Base-by-base conservation (phyloP, 75 land plant species). In the Cunninghamia lanceolata region DNA sequence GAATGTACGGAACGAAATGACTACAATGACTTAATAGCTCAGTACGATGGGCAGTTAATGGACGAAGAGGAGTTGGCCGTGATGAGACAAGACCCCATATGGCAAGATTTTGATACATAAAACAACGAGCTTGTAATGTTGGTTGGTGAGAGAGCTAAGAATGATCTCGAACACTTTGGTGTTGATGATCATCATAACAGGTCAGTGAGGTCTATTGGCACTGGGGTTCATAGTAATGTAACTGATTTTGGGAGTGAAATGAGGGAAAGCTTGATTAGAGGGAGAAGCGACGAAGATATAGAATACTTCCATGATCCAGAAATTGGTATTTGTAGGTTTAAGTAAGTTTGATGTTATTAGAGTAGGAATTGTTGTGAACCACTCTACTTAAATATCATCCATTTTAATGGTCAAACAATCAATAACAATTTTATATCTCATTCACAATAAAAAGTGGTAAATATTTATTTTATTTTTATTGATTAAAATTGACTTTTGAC, bases 171-270 rank as follows among this genome's bases (percentile, higher is more conserved):
- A 42, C 91, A 39, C 82, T 81, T 87, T 28, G 90, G 86, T 40
- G 80, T 89, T 56, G 97, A 94, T 85, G 95, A 95, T 86, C 96
- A 94, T 83, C 95, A 93, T 75, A 90, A 91, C 86, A 93, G 96
- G 25, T 94, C 95, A 3, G 93, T 96, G 53, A 91, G 97, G 76
- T 97, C 97, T 19, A 90, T 94, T 88, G 96, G 96, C 59, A 93
- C 90, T 47, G 96, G 94, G 25, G 92, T 95, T 74, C 96, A 88
- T 81, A 98, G 94, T 86, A 95, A 95, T 90, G 95, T 89, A 83
- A 95, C 95, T 88, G 99, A 95, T 40, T 85, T 95, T 87, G 96
- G 96, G 83, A 94, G 97, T 90, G 99, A 95, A 87, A 87, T 91
- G 34, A 88, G 92, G 17, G 95, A 90, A 85, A 94, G 94, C 84